phyloP scores from a whole-genome alignment of 352 stramenopile species.

The Pythium phragmiticola region DNA sequence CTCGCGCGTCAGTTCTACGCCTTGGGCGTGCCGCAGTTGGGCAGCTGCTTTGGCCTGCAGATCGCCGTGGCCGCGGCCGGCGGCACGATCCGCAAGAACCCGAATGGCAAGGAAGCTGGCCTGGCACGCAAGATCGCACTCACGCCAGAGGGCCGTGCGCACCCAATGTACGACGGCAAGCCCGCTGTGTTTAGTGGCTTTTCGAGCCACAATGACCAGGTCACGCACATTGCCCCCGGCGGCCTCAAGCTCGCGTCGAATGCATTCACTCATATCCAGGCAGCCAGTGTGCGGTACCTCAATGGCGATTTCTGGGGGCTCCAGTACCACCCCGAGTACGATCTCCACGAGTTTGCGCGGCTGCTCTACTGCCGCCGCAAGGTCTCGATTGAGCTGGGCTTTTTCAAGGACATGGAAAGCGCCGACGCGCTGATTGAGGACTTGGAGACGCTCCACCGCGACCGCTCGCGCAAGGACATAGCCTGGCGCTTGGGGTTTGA shows the following conservation, averaged over 20 bases:
- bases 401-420: conserved; percentile 53
- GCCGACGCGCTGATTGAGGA: conserved; percentile 50
- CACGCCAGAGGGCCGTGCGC: conserved; percentile 48
- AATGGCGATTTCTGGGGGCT: conserved; percentile 78
- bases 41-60: conserved; percentile 74
- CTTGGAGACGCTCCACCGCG: conserved; percentile 52
- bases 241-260: conserved; percentile 57
- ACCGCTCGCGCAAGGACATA: conserved; percentile 56
- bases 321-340: conserved; percentile 80
- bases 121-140: conserved; percentile 68
- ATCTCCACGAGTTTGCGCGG: conserved; percentile 74
- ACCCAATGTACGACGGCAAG: conserved; percentile 78
- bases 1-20: conserved; percentile 43
- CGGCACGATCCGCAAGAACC: conserved; percentile 60
- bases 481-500: conserved; percentile 67
- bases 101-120: conserved; percentile 60
- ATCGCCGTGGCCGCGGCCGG: conserved; percentile 56
- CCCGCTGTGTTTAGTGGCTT: conserved; percentile 67
- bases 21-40: conserved; percentile 66
- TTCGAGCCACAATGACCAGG: conserved; percentile 77
- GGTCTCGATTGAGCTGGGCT: conserved; percentile 57
- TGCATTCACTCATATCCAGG: conserved; percentile 58
- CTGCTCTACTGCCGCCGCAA: conserved; percentile 66
- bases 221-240: conserved; percentile 54
- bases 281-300: conserved; percentile 47